Base-by-base conservation (phyloP, 495 filamentous ascomycete genomes). In the Rhypophila decipiens region DNA sequence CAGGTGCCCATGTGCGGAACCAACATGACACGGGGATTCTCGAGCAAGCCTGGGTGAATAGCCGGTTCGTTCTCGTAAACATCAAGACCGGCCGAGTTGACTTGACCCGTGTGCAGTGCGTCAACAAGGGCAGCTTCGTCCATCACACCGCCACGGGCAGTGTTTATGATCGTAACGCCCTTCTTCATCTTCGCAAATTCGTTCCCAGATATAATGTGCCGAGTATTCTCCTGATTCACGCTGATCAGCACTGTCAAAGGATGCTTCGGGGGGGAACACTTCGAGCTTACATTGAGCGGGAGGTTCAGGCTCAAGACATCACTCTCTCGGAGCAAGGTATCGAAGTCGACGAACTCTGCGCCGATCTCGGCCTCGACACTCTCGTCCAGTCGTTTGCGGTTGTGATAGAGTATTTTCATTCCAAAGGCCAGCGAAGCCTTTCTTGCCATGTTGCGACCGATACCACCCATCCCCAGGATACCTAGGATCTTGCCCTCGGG, bases 381-480 rank as follows among this genome's bases (percentile, higher is more conserved):
- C 12, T 63, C 64, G 7, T 74, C 71, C 36, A 74, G 53, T 24
- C 56, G 34, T 7, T 51, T 68, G 2, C 75, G 70, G 60, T 90
- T 91, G 52, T 87, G 70, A 52, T 91, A 91, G 24, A 79, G 69
- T 4, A 86, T 75, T 40, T 63, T 73, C 82, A 87, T 85, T 0
- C 80, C 80, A 55, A 86, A 81, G 7, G 73, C 77, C 51, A 69
- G 66, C n/a, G n/a, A n/a, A 0, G 75, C 80, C 61, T 70, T 67
- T 12, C 55, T 50, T 2, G 70, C 71, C 51, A 73, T 56, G 13
- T 68, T 67, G 3, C 78, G 70, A 1, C 89, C 89, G 42, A 95
- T 95, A 0, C 88, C 88, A 8, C 89, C 89, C 86, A 95, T 90
- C 7, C 89, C 89, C 31, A 95, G 58, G 47, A 95, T 87, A 2